phyloP scores from a whole-genome alignment of 2,329 filamentous ascomycete species.

The Zarea fungicola region DNA sequence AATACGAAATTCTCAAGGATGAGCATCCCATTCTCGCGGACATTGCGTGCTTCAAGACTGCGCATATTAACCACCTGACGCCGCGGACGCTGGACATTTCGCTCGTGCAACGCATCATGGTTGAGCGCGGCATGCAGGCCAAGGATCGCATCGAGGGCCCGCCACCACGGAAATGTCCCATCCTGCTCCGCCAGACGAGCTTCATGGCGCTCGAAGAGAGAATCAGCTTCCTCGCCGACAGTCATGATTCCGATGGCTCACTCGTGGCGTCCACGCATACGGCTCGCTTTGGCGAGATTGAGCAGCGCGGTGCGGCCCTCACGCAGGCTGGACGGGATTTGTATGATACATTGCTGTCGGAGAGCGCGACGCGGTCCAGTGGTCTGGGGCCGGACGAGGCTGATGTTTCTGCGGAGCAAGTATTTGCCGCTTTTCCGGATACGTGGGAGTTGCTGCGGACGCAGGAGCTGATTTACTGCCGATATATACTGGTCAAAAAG shows the following conservation, averaged over 20 bases:
- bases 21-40: slow-evolving; percentile 46
- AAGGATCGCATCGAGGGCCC: slow-evolving; percentile 50
- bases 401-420: slow-evolving; percentile 20
- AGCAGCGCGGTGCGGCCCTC: slow-evolving; percentile 46
- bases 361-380: background rate
- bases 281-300: slow-evolving; percentile 48
- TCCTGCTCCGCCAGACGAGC: slow-evolving; percentile 49
- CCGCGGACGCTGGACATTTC: slow-evolving; percentile 46
- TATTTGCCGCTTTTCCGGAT: slow-evolving; percentile 38
- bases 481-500: slow-evolving; percentile 21
- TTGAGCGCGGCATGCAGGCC: slow-evolving; percentile 31
- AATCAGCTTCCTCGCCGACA: slow-evolving; percentile 32
- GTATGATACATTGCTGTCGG: slow-evolving; percentile 39
- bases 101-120: slow-evolving; percentile 39
- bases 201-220: slow-evolving; percentile 46
- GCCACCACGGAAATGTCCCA: slow-evolving; percentile 36
- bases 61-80: slow-evolving; percentile 51
- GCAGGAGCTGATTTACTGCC: slow-evolving; percentile 34
- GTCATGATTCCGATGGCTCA: slow-evolving; percentile 3
- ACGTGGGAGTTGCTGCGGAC: slow-evolving; percentile 31
- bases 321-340: slow-evolving; percentile 38
- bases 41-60: slow-evolving; percentile 34
- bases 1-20: slow-evolving; percentile 36
- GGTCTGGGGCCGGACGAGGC: slow-evolving; percentile 15
- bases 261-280: slow-evolving; percentile 36